phyloP scores from a whole-genome alignment of 768 basidiomycete genomes.

The Russula earlei region DNA sequence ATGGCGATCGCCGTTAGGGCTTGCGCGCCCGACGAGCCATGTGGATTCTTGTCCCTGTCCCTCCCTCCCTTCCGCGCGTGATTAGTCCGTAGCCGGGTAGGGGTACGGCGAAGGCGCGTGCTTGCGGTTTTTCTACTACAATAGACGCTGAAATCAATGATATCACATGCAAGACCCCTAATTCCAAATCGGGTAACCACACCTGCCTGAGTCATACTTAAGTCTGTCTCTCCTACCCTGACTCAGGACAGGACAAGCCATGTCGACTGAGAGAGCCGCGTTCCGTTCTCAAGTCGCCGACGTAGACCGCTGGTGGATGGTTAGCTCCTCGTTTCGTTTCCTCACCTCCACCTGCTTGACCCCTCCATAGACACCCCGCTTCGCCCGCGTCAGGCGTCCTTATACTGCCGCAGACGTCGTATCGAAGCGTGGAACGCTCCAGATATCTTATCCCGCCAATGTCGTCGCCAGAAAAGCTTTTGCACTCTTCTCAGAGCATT shows the following conservation, averaged over 20 bases:
- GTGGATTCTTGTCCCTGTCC: no score
- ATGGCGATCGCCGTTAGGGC: slow-evolving; percentile 72
- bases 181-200: background rate
- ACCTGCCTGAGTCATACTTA: no score
- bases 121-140: no score
- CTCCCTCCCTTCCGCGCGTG: no score
- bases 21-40: no score
- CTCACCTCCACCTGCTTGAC: background rate
- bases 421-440: slow-evolving; percentile 82
- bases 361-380: slow-evolving; percentile 66
- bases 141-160: no score
- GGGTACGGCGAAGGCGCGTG: no score
- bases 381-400: slow-evolving; percentile 76
- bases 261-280: slow-evolving; percentile 53
- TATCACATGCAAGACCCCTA: no score
- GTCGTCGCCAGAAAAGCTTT: slow-evolving; percentile 82
- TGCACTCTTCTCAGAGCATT: slow-evolving; percentile 64
- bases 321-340: slow-evolving; percentile 27
- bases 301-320: slow-evolving; percentile 92
- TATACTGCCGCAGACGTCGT: slow-evolving; percentile 93
- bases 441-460: slow-evolving; percentile 80
- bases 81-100: no score
- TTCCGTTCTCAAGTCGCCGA: slow-evolving; percentile 78
- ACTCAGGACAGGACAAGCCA: slow-evolving; percentile 29
- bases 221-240: background rate